A percentile compares a stretch with the other conserved stretches of the same genome.
Evolutionary conservation across 805 yeast genomes (phyloP).

Genomic region (Yamadazyma sp.): DNA sequence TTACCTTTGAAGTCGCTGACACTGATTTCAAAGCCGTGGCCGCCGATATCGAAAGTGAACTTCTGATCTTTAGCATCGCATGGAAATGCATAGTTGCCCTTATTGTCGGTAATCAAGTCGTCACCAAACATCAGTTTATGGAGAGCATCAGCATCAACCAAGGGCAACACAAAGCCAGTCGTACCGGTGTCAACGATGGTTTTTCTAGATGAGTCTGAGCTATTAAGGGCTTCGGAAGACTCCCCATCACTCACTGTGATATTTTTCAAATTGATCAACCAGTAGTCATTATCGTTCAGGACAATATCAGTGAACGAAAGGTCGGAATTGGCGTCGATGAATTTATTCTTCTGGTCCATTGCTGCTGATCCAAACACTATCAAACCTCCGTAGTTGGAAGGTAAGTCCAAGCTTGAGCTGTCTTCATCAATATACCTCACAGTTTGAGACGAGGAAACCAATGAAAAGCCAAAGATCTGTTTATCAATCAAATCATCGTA

Average conservation of each 20-base stretch:
- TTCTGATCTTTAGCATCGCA: conserved; percentile 47
- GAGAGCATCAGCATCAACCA: conserved; percentile 51
- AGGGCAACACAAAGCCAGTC: conserved; percentile 56
- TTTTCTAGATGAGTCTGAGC: conserved; percentile 26
- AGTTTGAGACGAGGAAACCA: conserved; percentile 19
- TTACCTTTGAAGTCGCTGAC: conserved; percentile 50
- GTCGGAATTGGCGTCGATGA: conserved; percentile 33
- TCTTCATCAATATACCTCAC: conserved; percentile 16
- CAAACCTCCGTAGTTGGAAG: conserved; percentile 26
- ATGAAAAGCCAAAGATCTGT: conserved; percentile 37
- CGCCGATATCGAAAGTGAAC: conserved; percentile 44
- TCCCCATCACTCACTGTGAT: conserved; percentile 28
- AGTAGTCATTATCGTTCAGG: conserved; percentile 38
- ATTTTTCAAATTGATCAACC: conserved; percentile 49
- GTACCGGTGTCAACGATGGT: conserved; percentile 69
- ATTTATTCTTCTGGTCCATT: conserved; percentile 12
- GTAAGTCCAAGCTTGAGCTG: conserved; percentile 33
- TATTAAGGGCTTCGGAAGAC: conserved; percentile 6
- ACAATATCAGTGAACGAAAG: conserved; percentile 37
- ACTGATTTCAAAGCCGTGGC: conserved; percentile 42
- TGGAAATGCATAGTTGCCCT: conserved; percentile 55
- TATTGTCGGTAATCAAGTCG: conserved; percentile 53
- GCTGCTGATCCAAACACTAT: conserved; percentile 26
- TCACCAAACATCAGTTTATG: conserved; percentile 49
- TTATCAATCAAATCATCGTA: conserved; percentile 32